Evolutionary conservation across 139 green algal genomes (phyloP).

Genomic region (Deuterostichococcus epilithicus): DNA sequence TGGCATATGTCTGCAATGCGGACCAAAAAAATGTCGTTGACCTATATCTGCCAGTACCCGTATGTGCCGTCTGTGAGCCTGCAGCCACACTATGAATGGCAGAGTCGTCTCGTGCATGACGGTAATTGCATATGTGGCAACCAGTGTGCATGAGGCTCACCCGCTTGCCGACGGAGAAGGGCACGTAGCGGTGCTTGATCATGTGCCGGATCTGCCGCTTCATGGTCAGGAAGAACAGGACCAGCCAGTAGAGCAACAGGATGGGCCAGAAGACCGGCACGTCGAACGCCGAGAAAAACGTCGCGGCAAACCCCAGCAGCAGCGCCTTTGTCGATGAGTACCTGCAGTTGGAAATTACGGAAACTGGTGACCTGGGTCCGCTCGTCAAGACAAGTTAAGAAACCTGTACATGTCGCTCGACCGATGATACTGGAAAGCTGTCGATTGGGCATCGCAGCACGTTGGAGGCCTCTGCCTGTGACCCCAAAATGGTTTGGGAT

Average conservation of each 20-base stretch:
- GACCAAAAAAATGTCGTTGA: not conserved
- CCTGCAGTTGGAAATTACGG: conserved; percentile 42
- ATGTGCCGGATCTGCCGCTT: conserved; percentile 98
- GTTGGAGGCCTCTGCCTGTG: too few relatives aligned
- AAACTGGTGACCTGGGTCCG: too few relatives aligned
- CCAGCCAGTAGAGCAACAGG: conserved; percentile 94
- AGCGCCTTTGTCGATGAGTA: conserved; percentile 77
- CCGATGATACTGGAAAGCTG: too few relatives aligned
- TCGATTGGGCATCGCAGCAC: too few relatives aligned
- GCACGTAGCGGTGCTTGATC: conserved; percentile 94
- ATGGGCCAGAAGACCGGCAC: conserved; percentile 99
- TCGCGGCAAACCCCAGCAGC: conserved; percentile 80
- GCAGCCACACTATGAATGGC: too few relatives aligned
- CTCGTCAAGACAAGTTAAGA: too few relatives aligned
- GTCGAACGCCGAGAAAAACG: conserved; percentile 93
- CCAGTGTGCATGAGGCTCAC: not conserved
- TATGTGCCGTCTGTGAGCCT: too few relatives aligned
- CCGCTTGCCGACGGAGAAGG: conserved; percentile 81
- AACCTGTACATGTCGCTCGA: too few relatives aligned
- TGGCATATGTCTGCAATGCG: not conserved
- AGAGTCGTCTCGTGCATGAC: too few relatives aligned
- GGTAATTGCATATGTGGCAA: too few relatives aligned
- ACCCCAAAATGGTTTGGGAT: too few relatives aligned
- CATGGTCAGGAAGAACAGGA: conserved; percentile 97
- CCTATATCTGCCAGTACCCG: too few relatives aligned